Percentiles rank a stretch among this genome's conserved stretches.
Evolutionary conservation across 2,329 filamentous ascomycete genomes (phyloP).

Genomic region (Cadophora malorum): DNA sequence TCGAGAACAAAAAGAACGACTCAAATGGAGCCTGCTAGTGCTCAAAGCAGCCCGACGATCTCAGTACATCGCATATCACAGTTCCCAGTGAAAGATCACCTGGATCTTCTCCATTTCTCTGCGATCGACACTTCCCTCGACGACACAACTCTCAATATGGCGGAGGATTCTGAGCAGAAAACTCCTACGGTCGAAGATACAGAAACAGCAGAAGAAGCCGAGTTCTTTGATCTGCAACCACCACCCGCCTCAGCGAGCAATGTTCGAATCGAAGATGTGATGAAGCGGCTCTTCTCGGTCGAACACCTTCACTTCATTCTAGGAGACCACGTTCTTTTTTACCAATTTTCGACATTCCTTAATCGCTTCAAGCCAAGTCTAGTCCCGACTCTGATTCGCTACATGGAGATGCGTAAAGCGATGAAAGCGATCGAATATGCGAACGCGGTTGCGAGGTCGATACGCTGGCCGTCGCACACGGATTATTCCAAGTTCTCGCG

Average conservation of each 20-base stretch:
- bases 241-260: slow-evolving; percentile 18
- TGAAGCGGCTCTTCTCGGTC: slow-evolving; percentile 28
- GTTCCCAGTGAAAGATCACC: neutral
- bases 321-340: slow-evolving; percentile 31
- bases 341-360: slow-evolving; percentile 34
- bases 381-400: slow-evolving; percentile 34
- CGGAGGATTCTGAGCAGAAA: neutral
- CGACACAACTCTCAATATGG: neutral
- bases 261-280: slow-evolving; percentile 30
- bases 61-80: slow-evolving; percentile 8
- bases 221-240: slow-evolving; percentile 28
- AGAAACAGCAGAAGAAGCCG: slow-evolving; percentile 3
- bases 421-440: slow-evolving; percentile 40
- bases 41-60: slow-evolving; percentile 24
- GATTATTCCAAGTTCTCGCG: slow-evolving; percentile 37
- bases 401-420: slow-evolving; percentile 38
- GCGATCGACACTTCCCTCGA: neutral
- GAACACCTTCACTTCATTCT: slow-evolving; percentile 37
- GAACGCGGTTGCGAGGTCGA: slow-evolving; percentile 35
- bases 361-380: slow-evolving; percentile 35
- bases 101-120: neutral
- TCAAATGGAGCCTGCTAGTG: slow-evolving; percentile 15
- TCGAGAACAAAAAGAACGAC: neutral
- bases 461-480: slow-evolving; percentile 39
- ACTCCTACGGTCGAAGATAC: neutral